A percentile compares a stretch with the other conserved stretches of the same genome.
Conservation (phyloP, 805 yeast species). For the Candida anglica region DNA sequence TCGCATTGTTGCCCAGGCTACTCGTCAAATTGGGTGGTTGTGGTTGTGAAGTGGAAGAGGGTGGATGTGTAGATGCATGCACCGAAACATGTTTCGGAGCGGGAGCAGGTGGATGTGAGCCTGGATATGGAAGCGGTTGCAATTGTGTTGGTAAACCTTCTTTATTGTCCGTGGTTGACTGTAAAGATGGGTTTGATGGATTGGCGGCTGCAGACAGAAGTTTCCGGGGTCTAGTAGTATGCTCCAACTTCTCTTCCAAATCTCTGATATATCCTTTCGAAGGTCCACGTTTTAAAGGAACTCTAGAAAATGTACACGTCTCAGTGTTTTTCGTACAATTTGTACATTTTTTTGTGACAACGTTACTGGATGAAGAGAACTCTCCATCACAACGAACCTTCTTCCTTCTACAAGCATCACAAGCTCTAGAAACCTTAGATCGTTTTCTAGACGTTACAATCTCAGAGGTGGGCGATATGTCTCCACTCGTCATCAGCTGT, state of each 20-base stretch:
- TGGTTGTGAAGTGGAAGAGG: no score
- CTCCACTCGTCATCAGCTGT: no score
- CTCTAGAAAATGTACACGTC: slow-evolving; percentile 61
- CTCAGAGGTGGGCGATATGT: slow-evolving; percentile 10
- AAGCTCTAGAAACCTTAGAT: slow-evolving; percentile 74
- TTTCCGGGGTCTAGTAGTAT: no score
- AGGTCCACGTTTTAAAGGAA: slow-evolving; percentile 78
- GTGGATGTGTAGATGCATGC: no score
- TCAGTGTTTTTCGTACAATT: slow-evolving; percentile 61
- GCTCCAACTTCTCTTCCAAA: slow-evolving; percentile 33
- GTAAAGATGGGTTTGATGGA: no score
- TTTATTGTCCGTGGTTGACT: no score
- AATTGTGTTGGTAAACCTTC: slow-evolving; percentile 8
- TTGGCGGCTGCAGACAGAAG: no score
- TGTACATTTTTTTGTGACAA: slow-evolving; percentile 52
- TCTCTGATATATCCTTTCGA: slow-evolving; percentile 63
- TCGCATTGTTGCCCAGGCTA: no score
- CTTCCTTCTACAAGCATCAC: slow-evolving; percentile 75
- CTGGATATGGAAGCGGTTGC: slow-evolving; percentile 7
- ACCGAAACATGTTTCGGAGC: no score
- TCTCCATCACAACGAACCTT: slow-evolving; percentile 70
- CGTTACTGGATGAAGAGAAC: slow-evolving; percentile 39
- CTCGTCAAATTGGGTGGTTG: no score
- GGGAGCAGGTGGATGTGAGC: no score
- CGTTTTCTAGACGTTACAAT: slow-evolving; percentile 61